Percentiles rank a stretch among this genome's conserved stretches.
phyloP scores from a whole-genome alignment of 2,329 filamentous ascomycete genomes.

The Aspergillus candidus region DNA sequence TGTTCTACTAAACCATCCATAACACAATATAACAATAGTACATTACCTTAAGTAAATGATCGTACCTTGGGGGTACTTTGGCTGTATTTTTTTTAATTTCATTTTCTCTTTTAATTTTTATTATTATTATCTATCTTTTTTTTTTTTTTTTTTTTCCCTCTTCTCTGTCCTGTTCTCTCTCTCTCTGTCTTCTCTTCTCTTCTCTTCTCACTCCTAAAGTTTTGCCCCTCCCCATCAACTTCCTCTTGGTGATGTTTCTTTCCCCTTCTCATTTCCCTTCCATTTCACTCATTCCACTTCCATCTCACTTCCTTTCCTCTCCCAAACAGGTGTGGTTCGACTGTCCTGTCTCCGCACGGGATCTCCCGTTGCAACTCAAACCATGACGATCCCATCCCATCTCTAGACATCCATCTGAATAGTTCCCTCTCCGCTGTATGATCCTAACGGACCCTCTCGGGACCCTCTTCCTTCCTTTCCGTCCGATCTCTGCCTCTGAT shows the following conservation, averaged over 20 bases:
- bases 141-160: too few species aligned
- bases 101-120: neutral
- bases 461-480: too few species aligned
- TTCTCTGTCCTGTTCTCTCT: slow-evolving; percentile 2
- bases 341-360: neutral
- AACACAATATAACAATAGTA: too few species aligned
- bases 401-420: too few species aligned
- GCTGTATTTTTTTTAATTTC: slow-evolving; percentile 3
- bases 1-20: too few species aligned
- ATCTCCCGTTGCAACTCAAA: neutral
- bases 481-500: neutral
- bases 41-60: too few species aligned
- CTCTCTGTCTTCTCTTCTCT: slow-evolving; percentile 5
- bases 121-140: neutral
- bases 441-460: too few species aligned
- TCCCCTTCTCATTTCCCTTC: slow-evolving; percentile 2
- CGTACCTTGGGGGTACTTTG: slow-evolving; percentile 1
- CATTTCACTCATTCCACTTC: slow-evolving; percentile 4
- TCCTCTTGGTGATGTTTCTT: slow-evolving; percentile 2
- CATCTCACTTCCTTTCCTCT: too few species aligned
- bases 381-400: neutral
- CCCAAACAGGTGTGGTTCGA: neutral
- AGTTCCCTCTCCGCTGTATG: too few species aligned
- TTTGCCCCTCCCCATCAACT: slow-evolving; percentile 1
- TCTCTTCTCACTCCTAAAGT: neutral